phyloP scores from a whole-genome alignment of 305 asterid genomes.

The Solanum hybrid region DNA sequence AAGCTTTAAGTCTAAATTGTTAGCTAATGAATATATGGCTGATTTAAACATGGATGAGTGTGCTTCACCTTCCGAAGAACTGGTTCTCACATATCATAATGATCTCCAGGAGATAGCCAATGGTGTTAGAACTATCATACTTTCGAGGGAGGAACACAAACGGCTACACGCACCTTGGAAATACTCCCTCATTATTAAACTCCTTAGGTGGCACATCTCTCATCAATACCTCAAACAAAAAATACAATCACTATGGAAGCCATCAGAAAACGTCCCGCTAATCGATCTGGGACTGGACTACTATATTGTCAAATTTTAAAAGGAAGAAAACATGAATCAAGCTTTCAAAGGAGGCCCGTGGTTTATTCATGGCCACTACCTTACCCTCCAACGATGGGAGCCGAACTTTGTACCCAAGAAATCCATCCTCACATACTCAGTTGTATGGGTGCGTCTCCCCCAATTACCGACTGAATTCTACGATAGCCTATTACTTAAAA shows the following conservation, averaged over 20 bases:
- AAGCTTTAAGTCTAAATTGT: background rate
- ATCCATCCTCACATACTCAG: background rate
- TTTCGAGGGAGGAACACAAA: background rate
- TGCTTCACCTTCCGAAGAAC: background rate
- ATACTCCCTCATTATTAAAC: background rate
- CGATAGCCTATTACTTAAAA: background rate
- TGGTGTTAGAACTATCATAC: background rate
- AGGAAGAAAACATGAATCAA: background rate
- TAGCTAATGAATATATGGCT: background rate
- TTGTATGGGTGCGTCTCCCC: background rate
- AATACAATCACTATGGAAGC: background rate
- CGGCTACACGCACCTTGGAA: background rate
- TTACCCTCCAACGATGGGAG: background rate
- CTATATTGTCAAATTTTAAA: too few species aligned
- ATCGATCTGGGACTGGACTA: background rate
- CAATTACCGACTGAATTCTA: background rate
- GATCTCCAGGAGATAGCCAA: background rate
- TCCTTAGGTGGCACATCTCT: background rate
- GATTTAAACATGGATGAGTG: background rate
- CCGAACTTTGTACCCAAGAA: background rate
- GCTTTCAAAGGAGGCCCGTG: background rate
- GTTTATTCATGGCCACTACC: background rate
- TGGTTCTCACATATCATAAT: background rate
- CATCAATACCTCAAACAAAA: background rate
- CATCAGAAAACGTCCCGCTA: background rate